Conservation (phyloP, 768 basidiomycete species). For the Xerocomus potaroensis region DNA sequence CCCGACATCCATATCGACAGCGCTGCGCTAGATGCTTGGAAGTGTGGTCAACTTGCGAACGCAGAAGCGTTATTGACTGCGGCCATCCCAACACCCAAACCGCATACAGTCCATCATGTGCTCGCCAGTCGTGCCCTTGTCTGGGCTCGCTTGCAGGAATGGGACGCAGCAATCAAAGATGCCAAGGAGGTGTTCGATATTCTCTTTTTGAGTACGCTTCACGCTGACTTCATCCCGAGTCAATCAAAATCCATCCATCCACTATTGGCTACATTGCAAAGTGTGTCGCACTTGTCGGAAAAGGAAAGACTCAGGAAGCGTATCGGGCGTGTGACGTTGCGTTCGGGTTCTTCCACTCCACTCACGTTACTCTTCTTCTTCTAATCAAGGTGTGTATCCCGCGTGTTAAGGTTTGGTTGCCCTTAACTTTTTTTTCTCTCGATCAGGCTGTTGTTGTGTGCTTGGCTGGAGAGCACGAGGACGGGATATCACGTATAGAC, state of each 20-base stretch:
- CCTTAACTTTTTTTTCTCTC: neutral
- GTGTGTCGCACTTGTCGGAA: neutral
- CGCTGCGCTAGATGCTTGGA: neutral
- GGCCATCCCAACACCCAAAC: neutral
- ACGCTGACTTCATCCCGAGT: neutral
- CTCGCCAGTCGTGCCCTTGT: neutral
- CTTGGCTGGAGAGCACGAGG: neutral
- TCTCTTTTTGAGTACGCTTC: neutral
- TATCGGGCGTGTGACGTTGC: neutral
- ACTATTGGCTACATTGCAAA: constrained; percentile 4
- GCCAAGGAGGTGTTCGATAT: neutral
- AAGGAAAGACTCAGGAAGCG: neutral
- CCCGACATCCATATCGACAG: neutral
- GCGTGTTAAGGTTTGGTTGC: neutral
- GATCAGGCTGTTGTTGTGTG: neutral
- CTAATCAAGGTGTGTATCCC: neutral
- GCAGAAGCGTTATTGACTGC: neutral
- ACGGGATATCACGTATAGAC: neutral
- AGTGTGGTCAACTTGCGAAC: neutral
- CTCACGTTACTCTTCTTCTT: neutral
- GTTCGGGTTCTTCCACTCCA: neutral
- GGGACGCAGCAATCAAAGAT: neutral
- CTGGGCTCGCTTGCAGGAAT: neutral
- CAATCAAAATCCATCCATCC: neutral
- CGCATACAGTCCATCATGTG: neutral